Percentiles rank a stretch among this genome's conserved stretches.
phyloP scores from a whole-genome alignment of 495 filamentous ascomycete genomes.

The Penicillium longicatenatum region DNA sequence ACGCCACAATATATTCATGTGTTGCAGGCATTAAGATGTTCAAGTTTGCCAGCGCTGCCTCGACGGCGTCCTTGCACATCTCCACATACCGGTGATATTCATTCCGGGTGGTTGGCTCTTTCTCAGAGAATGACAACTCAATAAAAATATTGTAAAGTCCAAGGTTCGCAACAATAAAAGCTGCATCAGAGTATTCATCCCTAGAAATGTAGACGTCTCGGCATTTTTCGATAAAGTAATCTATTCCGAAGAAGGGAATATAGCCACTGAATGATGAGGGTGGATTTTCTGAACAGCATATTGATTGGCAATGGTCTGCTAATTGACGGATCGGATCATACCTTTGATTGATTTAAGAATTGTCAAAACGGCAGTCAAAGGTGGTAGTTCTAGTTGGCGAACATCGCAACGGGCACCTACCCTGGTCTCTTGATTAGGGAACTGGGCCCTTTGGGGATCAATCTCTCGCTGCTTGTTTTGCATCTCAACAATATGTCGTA shows the following conservation, averaged over 20 bases:
- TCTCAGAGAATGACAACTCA: conserved; percentile 43
- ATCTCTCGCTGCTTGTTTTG: conserved; percentile 40
- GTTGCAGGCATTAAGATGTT: conserved; percentile 59
- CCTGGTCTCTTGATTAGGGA: conserved; percentile 43
- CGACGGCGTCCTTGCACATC: conserved; percentile 59
- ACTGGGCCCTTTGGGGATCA: conserved; percentile 42
- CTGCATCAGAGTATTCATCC: conserved; percentile 56
- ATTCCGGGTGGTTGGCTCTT: conserved; percentile 28
- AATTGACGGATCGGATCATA: conserved; percentile 13
- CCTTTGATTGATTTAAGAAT: conserved; percentile 56
- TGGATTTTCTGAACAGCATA: conserved; percentile 22
- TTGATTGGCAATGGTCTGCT: neutral
- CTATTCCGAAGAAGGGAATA: conserved; percentile 46
- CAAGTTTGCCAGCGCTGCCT: conserved; percentile 58
- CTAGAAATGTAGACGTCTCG: conserved; percentile 61
- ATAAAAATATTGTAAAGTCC: conserved; percentile 59
- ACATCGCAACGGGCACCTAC: conserved; percentile 41
- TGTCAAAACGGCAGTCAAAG: conserved; percentile 50
- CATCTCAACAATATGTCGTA: conserved; percentile 59
- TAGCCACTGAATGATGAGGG: conserved; percentile 30
- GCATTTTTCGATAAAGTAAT: conserved; percentile 60
- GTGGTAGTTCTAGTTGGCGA: conserved; percentile 56
- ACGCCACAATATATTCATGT: conserved; percentile 59
- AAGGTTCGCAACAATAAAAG: conserved; percentile 58
- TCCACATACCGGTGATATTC: conserved; percentile 42